Base-by-base conservation (phyloP, 1,284 basidiomycete genomes). In the Malassezia japonica region DNA sequence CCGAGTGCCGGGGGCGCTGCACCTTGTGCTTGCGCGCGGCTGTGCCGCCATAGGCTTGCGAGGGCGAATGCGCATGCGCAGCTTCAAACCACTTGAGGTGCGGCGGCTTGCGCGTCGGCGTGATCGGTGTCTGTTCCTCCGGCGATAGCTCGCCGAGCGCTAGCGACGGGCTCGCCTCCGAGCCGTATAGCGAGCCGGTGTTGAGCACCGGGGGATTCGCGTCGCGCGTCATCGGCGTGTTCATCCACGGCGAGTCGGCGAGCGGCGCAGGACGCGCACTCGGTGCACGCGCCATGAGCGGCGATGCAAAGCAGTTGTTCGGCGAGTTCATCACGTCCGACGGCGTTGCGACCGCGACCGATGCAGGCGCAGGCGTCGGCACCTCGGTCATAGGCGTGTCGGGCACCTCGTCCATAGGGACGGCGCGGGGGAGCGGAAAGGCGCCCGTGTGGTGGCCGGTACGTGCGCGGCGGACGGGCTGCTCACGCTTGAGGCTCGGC, bases 51-150 rank as follows among this genome's bases (percentile, higher is more conserved):
- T 15, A 34, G 9, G 12, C 60, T 33, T 6, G 57, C 54, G 9
- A 60, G 10, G 69, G 66, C 2, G 67, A 62, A 24, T 63, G 31
- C 12, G 66, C 50, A 41, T 66, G 62, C 7, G 67, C 33, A 38
- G 60, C 46, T 32, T 74, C 58, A 27, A 62, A 65, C 72, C 72
- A 73, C 51, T 70, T 67, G 52, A 68, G 55, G 16, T 29, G 21
- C 9, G 7, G n/a, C 29, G 29, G 35, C 24, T 55, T 48, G 16
- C 36, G 45, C 13, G 45, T 47, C 9, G 50, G 50, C 25, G 50
- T 53, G 27, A 47, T 16, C 21, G 50, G 50, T 6, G 33, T 38
- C n/a, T 4, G 5, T 8, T 7, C 25, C 2, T 36, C 35, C 8
- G 15, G 23, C 12, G 16, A 33, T 7, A 8, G 13, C 13, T 28